Base-by-base conservation (phyloP, 306 rosid species). In the Cicer yamashitae region DNA sequence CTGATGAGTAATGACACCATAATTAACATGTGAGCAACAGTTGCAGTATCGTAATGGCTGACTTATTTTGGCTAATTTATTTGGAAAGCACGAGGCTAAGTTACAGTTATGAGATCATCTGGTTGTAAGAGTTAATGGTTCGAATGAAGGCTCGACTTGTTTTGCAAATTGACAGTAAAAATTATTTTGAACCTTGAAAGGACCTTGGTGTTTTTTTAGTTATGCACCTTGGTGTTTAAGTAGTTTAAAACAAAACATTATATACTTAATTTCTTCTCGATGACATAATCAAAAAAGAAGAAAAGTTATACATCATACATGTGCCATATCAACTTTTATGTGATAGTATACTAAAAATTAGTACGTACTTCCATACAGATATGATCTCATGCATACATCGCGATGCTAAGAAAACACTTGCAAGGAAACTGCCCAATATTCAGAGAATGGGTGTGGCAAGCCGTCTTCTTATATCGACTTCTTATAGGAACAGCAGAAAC, bases 381-480 rank as follows among this genome's bases (percentile, higher is more conserved):
- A 66, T 14, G n/a, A 52, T 67, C 59, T 10, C 50, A n/a, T 7
- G 18, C 46, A 75, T 70, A 25, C 25, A 25, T 69, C 37, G 67
- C 50, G 51, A 80, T 66, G 37, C 72, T 41, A 65, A 58, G 44
- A 45, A 25, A 70, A 74, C 37, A 45, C 20, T 62, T 34, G 46
- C 44, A 65, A 57, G 10, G 41, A 56, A 64, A 62, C 1, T 41
- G n/a, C 58, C 9, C 51, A 48, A 37, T 56, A 70, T 61, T 79
- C 56, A 48, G 72, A 43, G 44, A 73, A 66, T 50, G 41, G 75
- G 71, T 39, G 75, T 39, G 75, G 77, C 68, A 40, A 71, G 69
- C 70, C 50, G 58, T 18, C 72, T 58, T 76, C 38, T 17, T 62
- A 48, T 38, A 44, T 54, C 18, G 30, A 22, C 71, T 59, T 76